phyloP scores from a whole-genome alignment of 768 basidiomycete genomes.

The Boletus pseudo-olivaceus region DNA sequence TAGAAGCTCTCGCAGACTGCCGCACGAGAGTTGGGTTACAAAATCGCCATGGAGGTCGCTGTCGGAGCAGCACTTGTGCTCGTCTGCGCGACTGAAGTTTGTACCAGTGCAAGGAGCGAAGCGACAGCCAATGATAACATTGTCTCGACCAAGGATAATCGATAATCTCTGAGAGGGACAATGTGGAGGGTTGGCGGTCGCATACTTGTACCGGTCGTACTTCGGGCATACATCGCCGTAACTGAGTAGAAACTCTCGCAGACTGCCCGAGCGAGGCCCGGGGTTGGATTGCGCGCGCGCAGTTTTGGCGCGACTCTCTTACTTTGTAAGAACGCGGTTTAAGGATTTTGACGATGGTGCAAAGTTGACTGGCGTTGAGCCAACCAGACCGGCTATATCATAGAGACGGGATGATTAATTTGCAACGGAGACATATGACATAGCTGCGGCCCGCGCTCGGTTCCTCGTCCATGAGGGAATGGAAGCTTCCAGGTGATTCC shows the following conservation, averaged over 20 bases:
- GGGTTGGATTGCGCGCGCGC: neutral
- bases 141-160: neutral
- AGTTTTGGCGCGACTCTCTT: neutral
- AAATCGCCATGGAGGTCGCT: neutral
- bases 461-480: neutral
- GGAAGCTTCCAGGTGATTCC: neutral
- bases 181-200: neutral
- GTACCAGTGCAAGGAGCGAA: slow-evolving; percentile 5
- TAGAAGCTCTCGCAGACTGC: too few species aligned
- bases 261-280: neutral
- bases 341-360: neutral
- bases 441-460: neutral
- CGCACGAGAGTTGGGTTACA: slow-evolving; percentile 19
- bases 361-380: neutral
- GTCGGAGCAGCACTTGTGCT: neutral
- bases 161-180: neutral
- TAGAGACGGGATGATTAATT: neutral
- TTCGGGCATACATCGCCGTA: neutral
- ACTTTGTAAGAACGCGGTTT: neutral
- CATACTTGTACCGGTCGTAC: slow-evolving; percentile 1
- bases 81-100: neutral
- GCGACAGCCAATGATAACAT: slow-evolving; percentile 2
- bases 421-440: neutral
- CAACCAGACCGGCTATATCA: neutral
- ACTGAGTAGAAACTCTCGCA: neutral